These are phyloP conservation scores for Mortierella sp. DNA, from an alignment of 371 early-diverging fungal species.

Conservation along the genomic window DNA sequence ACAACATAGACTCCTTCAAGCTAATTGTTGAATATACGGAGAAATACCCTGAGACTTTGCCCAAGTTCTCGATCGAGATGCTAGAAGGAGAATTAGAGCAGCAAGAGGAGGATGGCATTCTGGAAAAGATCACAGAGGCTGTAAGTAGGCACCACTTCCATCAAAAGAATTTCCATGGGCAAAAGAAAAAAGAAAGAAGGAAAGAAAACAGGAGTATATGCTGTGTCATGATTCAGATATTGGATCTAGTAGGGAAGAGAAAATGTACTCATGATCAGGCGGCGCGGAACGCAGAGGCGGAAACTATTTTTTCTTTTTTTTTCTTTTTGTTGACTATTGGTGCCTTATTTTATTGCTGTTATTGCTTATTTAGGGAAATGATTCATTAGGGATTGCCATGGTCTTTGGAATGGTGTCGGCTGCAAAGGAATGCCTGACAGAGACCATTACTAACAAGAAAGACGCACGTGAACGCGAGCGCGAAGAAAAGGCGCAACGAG, in stretches of 20 bases:
- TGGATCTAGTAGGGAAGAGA: neutral
- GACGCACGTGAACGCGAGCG: conserved; percentile 62
- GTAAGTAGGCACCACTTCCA: conserved; percentile 47
- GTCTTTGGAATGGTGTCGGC: conserved; percentile 86
- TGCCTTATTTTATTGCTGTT: neutral
- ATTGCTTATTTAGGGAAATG: conserved; percentile 70
- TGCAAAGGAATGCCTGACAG: conserved; percentile 80
- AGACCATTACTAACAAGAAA: conserved; percentile 65
- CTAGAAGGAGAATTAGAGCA: conserved; percentile 60
- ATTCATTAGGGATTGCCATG: conserved; percentile 93
- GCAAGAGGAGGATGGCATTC: conserved; percentile 60
- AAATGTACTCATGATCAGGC: neutral
- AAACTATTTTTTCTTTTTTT: neutral
- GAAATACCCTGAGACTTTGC: conserved; percentile 88
- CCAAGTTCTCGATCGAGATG: conserved; percentile 71
- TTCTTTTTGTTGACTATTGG: neutral
- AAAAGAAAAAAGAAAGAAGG: neutral
- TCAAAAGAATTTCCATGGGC: too few relatives aligned
- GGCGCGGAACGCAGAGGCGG: too few relatives aligned
- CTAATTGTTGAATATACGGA: conserved; percentile 84
- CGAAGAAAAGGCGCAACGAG: conserved; percentile 69
- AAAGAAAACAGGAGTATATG: neutral
- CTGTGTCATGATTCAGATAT: neutral
- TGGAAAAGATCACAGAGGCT: conserved; percentile 56
- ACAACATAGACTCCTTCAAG: conserved; percentile 56